These are phyloP conservation scores for Pseudocercospora musae DNA, from an alignment of 2,329 filamentous ascomycete genomes.

Conservation along the genomic window DNA sequence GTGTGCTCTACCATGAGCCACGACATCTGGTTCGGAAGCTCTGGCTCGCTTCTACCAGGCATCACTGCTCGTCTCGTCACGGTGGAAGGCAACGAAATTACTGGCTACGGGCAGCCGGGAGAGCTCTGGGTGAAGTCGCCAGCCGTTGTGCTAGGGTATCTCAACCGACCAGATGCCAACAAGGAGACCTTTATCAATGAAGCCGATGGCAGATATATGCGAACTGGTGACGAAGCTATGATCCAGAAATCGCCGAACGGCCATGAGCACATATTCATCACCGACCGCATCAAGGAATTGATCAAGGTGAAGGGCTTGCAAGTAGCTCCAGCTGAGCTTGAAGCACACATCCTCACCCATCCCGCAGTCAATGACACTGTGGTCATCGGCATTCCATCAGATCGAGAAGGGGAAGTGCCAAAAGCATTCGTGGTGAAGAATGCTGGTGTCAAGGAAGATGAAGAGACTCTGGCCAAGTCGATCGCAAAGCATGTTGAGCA, in stretches of 20 bases:
- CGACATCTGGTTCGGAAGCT: slow-evolving; percentile 70
- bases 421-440: slow-evolving; percentile 64
- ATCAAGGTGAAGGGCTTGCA: slow-evolving; percentile 63
- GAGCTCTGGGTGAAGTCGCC: slow-evolving; percentile 78
- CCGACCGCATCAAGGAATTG: slow-evolving; percentile 72
- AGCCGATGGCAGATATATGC: slow-evolving; percentile 61
- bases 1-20: slow-evolving; percentile 57
- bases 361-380: slow-evolving; percentile 72
- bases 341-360: slow-evolving; percentile 74
- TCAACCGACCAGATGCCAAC: slow-evolving; percentile 81
- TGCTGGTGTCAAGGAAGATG: slow-evolving; percentile 46
- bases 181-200: slow-evolving; percentile 65
- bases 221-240: slow-evolving; percentile 80
- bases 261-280: slow-evolving; percentile 77
- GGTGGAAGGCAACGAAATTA: slow-evolving; percentile 67
- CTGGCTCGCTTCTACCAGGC: slow-evolving; percentile 66
- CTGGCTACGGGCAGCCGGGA: slow-evolving; percentile 68
- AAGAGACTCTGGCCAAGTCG: slow-evolving; percentile 47
- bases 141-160: slow-evolving; percentile 74
- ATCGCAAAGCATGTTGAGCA: slow-evolving; percentile 60
- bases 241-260: slow-evolving; percentile 62
- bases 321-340: slow-evolving; percentile 79
- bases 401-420: slow-evolving; percentile 58
- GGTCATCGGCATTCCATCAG: slow-evolving; percentile 70
- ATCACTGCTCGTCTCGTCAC: slow-evolving; percentile 64